Evolutionary conservation across 805 yeast species (phyloP), one percentile per base, ranked within the genome.

Genomic region (Schwanniomyces pseudopolymorphus): DNA sequence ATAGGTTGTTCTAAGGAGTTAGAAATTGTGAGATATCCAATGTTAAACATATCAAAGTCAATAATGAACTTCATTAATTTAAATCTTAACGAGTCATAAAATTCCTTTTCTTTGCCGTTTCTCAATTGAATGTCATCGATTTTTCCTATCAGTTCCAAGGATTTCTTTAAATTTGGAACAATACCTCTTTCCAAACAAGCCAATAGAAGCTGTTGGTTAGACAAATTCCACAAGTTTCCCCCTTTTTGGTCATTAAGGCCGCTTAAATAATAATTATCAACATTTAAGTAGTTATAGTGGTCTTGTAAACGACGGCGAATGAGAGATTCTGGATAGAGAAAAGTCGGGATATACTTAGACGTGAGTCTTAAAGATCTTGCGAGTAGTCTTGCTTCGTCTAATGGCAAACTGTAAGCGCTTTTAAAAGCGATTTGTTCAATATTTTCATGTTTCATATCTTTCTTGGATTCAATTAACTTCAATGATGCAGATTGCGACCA

Each of bases 131-230:
- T 56, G 33, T 50, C 53, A 19, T 54, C 47, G n/a, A 49, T 49
- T 1, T 46, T 48, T 5, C 67, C 70, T 53, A 73, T 43, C 1
- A 38, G 41, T 17, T 54, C 46, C 13, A 53, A 26, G 24, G 56
- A 62, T 45, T 36, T 44, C 47, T 49, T 63, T 49, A 71, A 54
- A 48, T 72, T 69, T 3, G 33, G 43, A 13, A 81, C 67, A 38
- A 85, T 61, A 22, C 81, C 83, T 46, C 90, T 70, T 49, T 80
- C 83, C 35, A 81, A 53, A 50, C 86, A 77, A 5, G 81, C 76
- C 39, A 70, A 61, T 2, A 81, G 64, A 28, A 84, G 57, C 58
- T 85, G 90, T 48, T 69, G 69, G 24, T 68, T 64, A 28, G 69
- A 61, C 45, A 85, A 54, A 37, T 64, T 59, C 75, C 81, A 74